Evolutionary conservation across 495 filamentous ascomycete genomes (phyloP).

Genomic region (Penicillium robsamsonii): DNA sequence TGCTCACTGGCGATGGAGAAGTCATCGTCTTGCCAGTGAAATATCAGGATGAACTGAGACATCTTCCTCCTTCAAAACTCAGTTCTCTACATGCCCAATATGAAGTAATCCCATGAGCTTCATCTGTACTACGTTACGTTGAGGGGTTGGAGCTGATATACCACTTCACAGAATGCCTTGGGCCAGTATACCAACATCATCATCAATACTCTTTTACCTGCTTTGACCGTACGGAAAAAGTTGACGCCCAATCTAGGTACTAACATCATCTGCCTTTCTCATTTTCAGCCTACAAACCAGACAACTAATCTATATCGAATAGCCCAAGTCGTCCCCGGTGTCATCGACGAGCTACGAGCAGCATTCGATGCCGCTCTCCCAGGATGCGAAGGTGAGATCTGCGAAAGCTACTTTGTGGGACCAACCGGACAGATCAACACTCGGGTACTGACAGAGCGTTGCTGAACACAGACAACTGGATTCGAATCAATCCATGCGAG

Average conservation of each 20-base stretch:
- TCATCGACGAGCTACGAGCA: slow-evolving; percentile 31
- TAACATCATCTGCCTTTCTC: neutral
- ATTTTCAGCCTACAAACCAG: neutral
- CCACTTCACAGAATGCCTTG: slow-evolving; percentile 25
- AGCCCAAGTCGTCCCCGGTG: slow-evolving; percentile 29
- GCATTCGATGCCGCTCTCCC: slow-evolving; percentile 28
- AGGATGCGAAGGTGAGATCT: slow-evolving; percentile 24
- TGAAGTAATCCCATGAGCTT: slow-evolving; percentile 17
- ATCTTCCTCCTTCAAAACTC: slow-evolving; percentile 18
- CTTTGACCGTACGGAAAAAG: slow-evolving; percentile 24
- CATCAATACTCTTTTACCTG: slow-evolving; percentile 25
- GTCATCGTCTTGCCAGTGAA: slow-evolving; percentile 32
- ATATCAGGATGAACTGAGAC: slow-evolving; percentile 30
- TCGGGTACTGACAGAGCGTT: neutral
- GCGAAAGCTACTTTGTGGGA: neutral
- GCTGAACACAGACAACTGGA: slow-evolving; percentile 22
- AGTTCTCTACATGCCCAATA: slow-evolving; percentile 33
- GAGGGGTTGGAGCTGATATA: neutral
- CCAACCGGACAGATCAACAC: neutral
- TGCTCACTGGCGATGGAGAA: slow-evolving; percentile 37
- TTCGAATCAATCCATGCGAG: slow-evolving; percentile 23
- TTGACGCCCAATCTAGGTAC: slow-evolving; percentile 30
- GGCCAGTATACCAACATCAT: slow-evolving; percentile 34
- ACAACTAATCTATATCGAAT: neutral
- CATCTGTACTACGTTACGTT: neutral